Evolutionary conservation across 1,284 basidiomycete genomes (phyloP), one percentile per base, ranked within the genome.

Genomic region (Ganoderma lucidum): DNA sequence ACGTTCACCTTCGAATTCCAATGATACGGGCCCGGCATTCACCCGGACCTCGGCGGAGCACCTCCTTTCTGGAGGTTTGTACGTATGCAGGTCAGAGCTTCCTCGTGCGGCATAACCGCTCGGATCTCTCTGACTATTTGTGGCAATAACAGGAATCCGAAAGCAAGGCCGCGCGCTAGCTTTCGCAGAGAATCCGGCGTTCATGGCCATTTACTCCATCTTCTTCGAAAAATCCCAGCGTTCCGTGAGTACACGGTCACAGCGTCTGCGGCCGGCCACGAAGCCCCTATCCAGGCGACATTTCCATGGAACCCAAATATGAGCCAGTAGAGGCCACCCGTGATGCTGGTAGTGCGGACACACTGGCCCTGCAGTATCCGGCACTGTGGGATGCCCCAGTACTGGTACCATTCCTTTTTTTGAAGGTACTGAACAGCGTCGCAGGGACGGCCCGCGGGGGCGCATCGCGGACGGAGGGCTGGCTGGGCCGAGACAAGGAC

Each of bases 401-500:
- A 35, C 35, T 35, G 35, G 35, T 35, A 35, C n/a, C 23, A 19
- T 23, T 48, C 17, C 17, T 23, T 48, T 48, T 6, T 3, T 23
- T 51, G 12, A 51, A 51, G n/a, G 48, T n/a, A n/a, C n/a, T 23
- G 6, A 10, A 28, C 48, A 28, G 23, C n/a, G 45, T 48, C 8
- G 45, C 45, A 48, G n/a, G 48, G 48, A 51, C 48, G 48, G 48
- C 48, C 23, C 23, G 23, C 48, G 3, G 23, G 23, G 12, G 12
- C 3, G 10, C 9, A 35, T 15, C 53, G 15, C 53, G 53, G 4
- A 15, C 30, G 6, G 53, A 56, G 30, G 53, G 30, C 53, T 56
- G 17, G 53, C 53, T 56, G 32, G 30, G 53, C 30, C 53, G 53
- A 56, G 53, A 56, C 53, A 32, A 35, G 53, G 53, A 35, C 53